A percentile compares a stretch with the other conserved stretches of the same genome.
phyloP scores from a whole-genome alignment of 2,329 filamentous ascomycete species.

The Neopestalotiopsis sp. region DNA sequence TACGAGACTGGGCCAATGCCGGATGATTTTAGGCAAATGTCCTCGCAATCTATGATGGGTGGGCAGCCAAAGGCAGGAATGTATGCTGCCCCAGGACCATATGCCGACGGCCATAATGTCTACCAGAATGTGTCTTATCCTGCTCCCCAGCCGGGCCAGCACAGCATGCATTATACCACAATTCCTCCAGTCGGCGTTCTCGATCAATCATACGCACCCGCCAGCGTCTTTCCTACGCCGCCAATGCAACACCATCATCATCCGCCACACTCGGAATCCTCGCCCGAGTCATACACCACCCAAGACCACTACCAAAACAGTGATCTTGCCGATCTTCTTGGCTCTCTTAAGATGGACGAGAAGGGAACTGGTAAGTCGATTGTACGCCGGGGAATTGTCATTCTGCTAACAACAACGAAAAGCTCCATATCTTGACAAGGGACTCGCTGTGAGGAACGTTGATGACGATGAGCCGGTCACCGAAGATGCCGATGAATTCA shows the following conservation, averaged over 20 bases:
- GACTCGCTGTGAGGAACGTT: conserved; percentile 46
- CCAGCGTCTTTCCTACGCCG: conserved; percentile 60
- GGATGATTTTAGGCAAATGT: conserved; percentile 58
- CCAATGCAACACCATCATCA: conserved; percentile 53
- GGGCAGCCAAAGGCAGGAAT: conserved; percentile 48
- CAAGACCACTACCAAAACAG: conserved; percentile 69
- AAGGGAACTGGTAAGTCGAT: conserved; percentile 77
- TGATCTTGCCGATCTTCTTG: conserved; percentile 80
- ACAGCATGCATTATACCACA: conserved; percentile 59
- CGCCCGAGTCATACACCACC: conserved; percentile 60
- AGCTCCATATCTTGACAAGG: conserved; percentile 86
- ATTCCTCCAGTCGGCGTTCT: conserved; percentile 55
- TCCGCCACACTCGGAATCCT: conserved; percentile 42
- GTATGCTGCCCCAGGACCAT: conserved; percentile 57
- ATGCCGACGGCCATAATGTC: conserved; percentile 49
- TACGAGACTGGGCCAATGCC: conserved; percentile 49
- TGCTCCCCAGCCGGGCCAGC: conserved; percentile 50
- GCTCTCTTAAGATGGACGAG: conserved; percentile 86
- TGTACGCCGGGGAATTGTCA: conserved; percentile 15
- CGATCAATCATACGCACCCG: conserved; percentile 56
- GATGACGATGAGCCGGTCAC: conserved; percentile 67
- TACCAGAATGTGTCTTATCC: conserved; percentile 56
- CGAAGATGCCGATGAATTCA: conserved; percentile 76
- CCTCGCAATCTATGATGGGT: conserved; percentile 53
- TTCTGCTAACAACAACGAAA: conserved; percentile 17